phyloP scores from a whole-genome alignment of 805 yeast species.

The Nakazawaea wyomingensis region DNA sequence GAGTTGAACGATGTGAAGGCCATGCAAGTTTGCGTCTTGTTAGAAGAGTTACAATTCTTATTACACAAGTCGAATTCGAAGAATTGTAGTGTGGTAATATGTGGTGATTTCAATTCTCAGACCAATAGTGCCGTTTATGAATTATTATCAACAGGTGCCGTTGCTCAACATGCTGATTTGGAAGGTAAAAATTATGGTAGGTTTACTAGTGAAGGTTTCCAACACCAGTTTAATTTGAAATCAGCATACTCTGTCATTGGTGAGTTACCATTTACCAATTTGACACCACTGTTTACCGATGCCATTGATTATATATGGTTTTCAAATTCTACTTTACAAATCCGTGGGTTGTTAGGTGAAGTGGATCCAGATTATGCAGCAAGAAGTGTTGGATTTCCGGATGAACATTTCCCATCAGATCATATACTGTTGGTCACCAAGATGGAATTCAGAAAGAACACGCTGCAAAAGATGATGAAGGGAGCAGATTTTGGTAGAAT shows the following conservation, averaged over 20 bases:
- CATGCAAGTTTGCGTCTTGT: conserved; percentile 85
- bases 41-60: conserved; percentile 78
- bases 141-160: conserved; percentile 75
- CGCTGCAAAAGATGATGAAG: conserved; percentile 3
- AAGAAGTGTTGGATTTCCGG: conserved; percentile 87
- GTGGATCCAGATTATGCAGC: conserved; percentile 74
- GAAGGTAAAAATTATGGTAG: conserved; percentile 86
- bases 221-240: conserved; percentile 73
- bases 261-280: conserved; percentile 91
- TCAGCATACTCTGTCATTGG: conserved; percentile 82
- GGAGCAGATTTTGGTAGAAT: conserved; percentile 10
- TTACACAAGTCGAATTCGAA: conserved; percentile 39
- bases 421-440: conserved; percentile 84
- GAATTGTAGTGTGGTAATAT: conserved; percentile 50
- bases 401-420: conserved; percentile 90
- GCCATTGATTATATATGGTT: conserved; percentile 96
- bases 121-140: conserved; percentile 88
- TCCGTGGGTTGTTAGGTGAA: conserved; percentile 80
- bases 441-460: conserved; percentile 59
- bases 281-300: conserved; percentile 88
- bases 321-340: conserved; percentile 73
- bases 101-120: conserved; percentile 95
- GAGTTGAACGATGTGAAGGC: conserved; percentile 93
- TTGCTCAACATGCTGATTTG: conserved; percentile 74
- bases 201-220: conserved; percentile 84